phyloP scores from a whole-genome alignment of 805 yeast genomes.

The Starmerella stellata region DNA sequence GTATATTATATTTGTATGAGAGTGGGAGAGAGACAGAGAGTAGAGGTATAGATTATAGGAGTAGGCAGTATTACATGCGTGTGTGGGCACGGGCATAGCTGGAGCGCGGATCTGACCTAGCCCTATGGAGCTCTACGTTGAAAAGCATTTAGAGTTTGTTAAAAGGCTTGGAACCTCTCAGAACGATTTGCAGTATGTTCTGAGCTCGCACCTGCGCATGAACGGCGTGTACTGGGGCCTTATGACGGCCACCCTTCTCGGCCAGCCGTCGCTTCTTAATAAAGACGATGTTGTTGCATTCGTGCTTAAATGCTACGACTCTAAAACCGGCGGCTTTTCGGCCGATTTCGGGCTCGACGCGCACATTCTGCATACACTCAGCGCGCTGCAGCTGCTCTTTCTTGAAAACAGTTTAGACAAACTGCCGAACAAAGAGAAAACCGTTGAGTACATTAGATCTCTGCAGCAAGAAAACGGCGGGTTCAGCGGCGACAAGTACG shows the following conservation, averaged over 20 bases:
- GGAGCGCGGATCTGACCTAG: too few species aligned
- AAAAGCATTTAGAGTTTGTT: slow-evolving; percentile 45
- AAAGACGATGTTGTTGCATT: slow-evolving; percentile 46
- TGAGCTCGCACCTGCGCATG: slow-evolving; percentile 73
- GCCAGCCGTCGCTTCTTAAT: slow-evolving; percentile 39
- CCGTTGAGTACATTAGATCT: slow-evolving; percentile 23
- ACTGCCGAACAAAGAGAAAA: slow-evolving; percentile 21
- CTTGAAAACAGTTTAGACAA: slow-evolving; percentile 42
- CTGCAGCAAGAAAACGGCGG: slow-evolving; percentile 49
- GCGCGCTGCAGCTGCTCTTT: slow-evolving; percentile 65
- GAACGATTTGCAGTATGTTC: slow-evolving; percentile 61
- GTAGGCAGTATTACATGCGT: too few species aligned
- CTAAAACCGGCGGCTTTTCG: slow-evolving; percentile 49
- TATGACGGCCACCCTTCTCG: slow-evolving; percentile 49
- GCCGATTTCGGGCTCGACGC: slow-evolving; percentile 82
- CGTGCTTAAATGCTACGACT: slow-evolving; percentile 45
- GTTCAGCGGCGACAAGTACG: slow-evolving; percentile 76
- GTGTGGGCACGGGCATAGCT: too few species aligned
- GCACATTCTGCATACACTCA: slow-evolving; percentile 65
- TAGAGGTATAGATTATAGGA: too few species aligned
- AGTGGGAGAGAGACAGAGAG: too few species aligned
- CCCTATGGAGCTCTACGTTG: slow-evolving; percentile 17
- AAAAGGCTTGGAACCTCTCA: slow-evolving; percentile 35
- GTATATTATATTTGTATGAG: too few species aligned
- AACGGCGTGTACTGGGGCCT: slow-evolving; percentile 92